Evolutionary conservation across 768 basidiomycete species (phyloP), one percentile per base, ranked within the genome.

Genomic region (Lentinula lateritia): DNA sequence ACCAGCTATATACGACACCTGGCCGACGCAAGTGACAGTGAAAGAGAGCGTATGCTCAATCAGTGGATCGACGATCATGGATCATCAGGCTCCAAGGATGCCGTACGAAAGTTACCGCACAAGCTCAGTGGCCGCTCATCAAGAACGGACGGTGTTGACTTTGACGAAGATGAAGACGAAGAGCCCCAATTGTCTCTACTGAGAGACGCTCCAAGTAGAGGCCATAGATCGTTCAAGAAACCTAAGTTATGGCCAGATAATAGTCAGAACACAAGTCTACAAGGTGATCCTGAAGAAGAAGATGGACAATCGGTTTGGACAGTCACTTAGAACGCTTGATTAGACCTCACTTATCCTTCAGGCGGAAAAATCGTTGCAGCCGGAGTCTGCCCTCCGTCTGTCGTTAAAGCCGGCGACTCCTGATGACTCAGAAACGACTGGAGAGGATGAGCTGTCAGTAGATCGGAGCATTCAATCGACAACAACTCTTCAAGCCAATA

Each of bases 311-410:
- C n/a, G 50, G 39, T 52, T 32, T 23, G 48, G 39, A 12, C 8
- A 10, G 32, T 34, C 15, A 38, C 46, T 36, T 48, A n/a, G 13
- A 12, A 36, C 15, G 16, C 36, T 36, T 28, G 6, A 6, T 28
- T 35, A 50, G 16, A 43, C 5, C 28, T 48, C 15, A 58, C 20
- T 12, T 35, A 34, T 6, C 28, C 9, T 34, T 32, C 13, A 60
- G 50, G 28, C 16, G 32, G 50, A 60, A 18, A 52, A 42, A 16
- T 52, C 59, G n/a, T 42, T 50, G 48, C 59, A 50, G 7, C 59
- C 50, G 6, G 59, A 60, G 52, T 60, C 59, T 39, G 59, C 59
- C 36, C 48, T 60, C 12, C 59, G 59, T 18, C 59, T 60, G 12
- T 60, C 59, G 28, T 50, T 60, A 15, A 50, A 60, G 18, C 59